Conservation (phyloP, 768 basidiomycete genomes). For the Pulveroboletus ravenelii region DNA sequence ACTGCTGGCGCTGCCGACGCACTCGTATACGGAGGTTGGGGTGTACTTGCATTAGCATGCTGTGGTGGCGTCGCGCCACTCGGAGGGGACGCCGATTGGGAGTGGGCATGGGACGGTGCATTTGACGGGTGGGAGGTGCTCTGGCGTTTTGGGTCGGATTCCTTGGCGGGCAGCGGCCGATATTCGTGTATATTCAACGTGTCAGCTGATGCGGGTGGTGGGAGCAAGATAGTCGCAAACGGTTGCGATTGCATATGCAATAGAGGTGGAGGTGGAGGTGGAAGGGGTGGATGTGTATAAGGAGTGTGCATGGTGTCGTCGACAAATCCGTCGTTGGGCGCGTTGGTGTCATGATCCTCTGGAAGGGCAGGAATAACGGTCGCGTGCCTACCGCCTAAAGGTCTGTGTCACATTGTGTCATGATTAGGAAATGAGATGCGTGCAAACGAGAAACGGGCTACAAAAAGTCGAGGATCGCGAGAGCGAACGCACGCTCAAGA, state of each 20-base stretch:
- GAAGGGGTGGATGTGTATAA: slow-evolving; percentile 17
- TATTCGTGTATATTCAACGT: slow-evolving; percentile 32
- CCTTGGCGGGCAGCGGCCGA: slow-evolving; percentile 24
- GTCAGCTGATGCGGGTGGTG: slow-evolving; percentile 24
- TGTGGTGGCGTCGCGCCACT: slow-evolving; percentile 18
- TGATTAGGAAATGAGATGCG: slow-evolving; percentile 27
- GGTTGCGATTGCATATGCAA: slow-evolving; percentile 19
- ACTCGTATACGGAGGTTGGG: slow-evolving; percentile 20
- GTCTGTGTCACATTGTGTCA: slow-evolving; percentile 43
- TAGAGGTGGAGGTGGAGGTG: slow-evolving; percentile 2
- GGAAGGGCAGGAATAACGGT: slow-evolving; percentile 77
- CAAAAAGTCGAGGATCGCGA: slow-evolving; percentile 14
- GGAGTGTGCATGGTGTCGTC: slow-evolving; percentile 19
- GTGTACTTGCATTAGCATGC: slow-evolving; percentile 8
- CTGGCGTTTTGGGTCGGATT: slow-evolving; percentile 18
- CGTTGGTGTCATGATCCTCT: slow-evolving; percentile 41
- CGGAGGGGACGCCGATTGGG: slow-evolving; percentile 22
- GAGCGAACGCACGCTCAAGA: neutral
- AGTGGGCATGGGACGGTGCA: slow-evolving; percentile 10
- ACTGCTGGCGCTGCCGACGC: slow-evolving; percentile 28
- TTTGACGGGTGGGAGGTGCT: slow-evolving; percentile 8
- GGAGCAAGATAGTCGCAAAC: slow-evolving; percentile 30
- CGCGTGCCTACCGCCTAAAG: slow-evolving; percentile 76
- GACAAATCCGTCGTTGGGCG: slow-evolving; percentile 17
- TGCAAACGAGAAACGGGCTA: slow-evolving; percentile 18